Conservation (phyloP, 2,329 filamentous ascomycete species). For the Sclerotinia sclerotiorum region DNA sequence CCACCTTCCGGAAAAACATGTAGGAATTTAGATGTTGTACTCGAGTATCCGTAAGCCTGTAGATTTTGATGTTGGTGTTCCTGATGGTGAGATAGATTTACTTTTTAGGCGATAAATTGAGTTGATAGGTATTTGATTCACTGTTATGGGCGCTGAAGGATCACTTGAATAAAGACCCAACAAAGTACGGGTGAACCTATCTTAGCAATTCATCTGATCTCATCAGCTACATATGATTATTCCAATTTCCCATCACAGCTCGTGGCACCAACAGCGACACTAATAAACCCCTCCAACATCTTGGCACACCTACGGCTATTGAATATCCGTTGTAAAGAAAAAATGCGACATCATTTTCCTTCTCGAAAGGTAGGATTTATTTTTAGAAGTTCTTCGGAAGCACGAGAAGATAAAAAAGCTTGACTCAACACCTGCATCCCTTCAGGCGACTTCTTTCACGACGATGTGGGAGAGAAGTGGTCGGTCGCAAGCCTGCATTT, state of each 20-base stretch:
- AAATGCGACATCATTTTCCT: neutral
- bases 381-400: constrained; percentile 10
- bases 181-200: too few relatives aligned
- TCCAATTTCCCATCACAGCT: neutral
- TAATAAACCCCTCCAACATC: neutral
- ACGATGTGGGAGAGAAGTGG: neutral
- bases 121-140: neutral
- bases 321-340: neutral
- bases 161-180: neutral
- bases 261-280: neutral
- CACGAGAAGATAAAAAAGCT: constrained; percentile 14
- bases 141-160: neutral
- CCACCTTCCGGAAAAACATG: neutral
- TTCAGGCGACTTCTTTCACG: neutral
- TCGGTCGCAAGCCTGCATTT: constrained; percentile 9
- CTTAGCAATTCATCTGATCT: neutral
- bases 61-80: neutral
- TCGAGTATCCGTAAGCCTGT: too few relatives aligned
- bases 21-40: neutral
- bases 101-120: neutral
- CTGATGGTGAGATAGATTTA: neutral
- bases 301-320: constrained; percentile 16
- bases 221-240: neutral
- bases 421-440: constrained; percentile 11
- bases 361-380: neutral